Evolutionary conservation across 306 rosid genomes (phyloP), one percentile per base, ranked within the genome.

Genomic region (Vigna reflexopilosa): DNA sequence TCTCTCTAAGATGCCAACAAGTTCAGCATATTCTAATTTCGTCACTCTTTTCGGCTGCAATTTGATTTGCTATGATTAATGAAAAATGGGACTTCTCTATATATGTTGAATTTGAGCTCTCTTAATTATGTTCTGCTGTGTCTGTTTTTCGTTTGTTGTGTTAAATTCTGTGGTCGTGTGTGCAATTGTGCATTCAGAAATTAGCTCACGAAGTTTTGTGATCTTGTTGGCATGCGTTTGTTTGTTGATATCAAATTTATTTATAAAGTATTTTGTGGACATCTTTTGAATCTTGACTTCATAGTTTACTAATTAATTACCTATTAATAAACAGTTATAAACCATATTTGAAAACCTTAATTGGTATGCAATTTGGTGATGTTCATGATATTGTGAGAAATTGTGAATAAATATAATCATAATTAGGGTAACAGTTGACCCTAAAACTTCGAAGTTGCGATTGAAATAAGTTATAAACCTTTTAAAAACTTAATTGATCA

Each of bases 51-150:
- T 24, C 54, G 0, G 8, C 49, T 72, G 10, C 51, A 16, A 78
- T 71, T 24, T 80, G 79, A 51, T 80, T 72, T 79, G 49, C 28
- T 75, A 67, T 58, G 30, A 59, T 67, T 62, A 81, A 74, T 81
- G 50, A 57, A 76, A 75, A 48, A 3, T 58, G 66, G 22, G 14
- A 57, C 38, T 80, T 72, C 56, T 74, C 4, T 57, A 55, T 56
- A 3, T 65, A 28, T 66, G 3, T 65, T 52, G 58, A 52, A 52
- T 52, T 19, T 73, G 11, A 26, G 6, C 56, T 47, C 24, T 57
- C 24, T 28, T 3, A 9, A 38, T 38, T 38, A 4, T 36, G 22
- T 34, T 70, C 4, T 20, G 17, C 65, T 32, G 63, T 17, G 12
- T 26, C 8, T 45, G 13, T 7, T 16, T 16, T 22, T 22, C 12